Base-by-base conservation (phyloP, 1,139 yeast genomes). In the Kodamaea ohmeri region DNA sequence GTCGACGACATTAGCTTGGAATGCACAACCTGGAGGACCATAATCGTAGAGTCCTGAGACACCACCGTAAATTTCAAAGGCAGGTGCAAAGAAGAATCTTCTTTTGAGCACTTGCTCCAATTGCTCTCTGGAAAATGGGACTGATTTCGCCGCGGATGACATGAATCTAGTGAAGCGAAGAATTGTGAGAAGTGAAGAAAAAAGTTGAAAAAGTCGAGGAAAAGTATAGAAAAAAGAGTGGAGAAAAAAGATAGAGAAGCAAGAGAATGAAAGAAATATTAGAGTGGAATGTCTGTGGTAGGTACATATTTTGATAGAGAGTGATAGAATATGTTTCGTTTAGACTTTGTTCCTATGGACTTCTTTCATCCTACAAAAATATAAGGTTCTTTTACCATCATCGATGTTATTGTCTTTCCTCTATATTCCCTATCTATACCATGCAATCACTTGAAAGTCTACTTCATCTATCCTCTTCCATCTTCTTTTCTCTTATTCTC, bases 11-110 rank as follows among this genome's bases (percentile, higher is more conserved):
- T 92, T 92, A 55, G 97, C 95, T 71, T 92, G 97, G 65, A 94
- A 80, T 11, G 98, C 95, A 71, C 97, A 90, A 45, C 98, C 98
- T 62, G 98, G 97, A 46, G 99, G 99, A 67, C 99, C 99, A 60
- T 89, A 94, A 63, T 94, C 99, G 63, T 88, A 94, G 43, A 94
- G 75, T 50, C 99, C 99, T 38, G 97, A 87, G 36, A 94, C 97
- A 62, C 98, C 98, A 50, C 98, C 98, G 61, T 94, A 94, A 48
- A 92, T 80, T 60, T 94, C 98, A 58, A 94, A 94, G 32, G 97
- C 83, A 47, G 98, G 98, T 26, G 97, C 97, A 60, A 79, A 92
- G 68, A 94, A 94, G 72, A 94, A 94, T 63, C 99, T 80, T 67
- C 97, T 83, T 65, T 90, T 92, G 54, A 94, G 73, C 40, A 90